Evolutionary conservation across 345 rosid genomes (phyloP).

Genomic region (Durio zibethinus): DNA sequence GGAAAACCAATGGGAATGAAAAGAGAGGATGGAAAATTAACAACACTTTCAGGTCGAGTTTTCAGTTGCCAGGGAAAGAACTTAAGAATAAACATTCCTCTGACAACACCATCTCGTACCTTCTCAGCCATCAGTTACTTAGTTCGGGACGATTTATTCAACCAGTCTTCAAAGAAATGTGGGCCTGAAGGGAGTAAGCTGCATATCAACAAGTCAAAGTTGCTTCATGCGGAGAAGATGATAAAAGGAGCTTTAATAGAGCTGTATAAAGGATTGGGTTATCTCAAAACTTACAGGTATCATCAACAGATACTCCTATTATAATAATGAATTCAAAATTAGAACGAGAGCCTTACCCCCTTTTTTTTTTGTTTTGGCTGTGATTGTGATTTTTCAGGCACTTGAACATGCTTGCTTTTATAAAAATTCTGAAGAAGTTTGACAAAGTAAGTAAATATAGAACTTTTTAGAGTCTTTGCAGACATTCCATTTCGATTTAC

Average conservation of each 20-base stretch:
- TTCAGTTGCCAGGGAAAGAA: conserved; percentile 77
- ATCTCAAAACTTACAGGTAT: conserved; percentile 85
- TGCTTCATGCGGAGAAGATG: conserved; percentile 90
- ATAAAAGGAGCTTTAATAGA: conserved; percentile 76
- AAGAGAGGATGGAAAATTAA: conserved; percentile 43
- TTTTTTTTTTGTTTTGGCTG: background rate
- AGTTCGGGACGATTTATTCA: conserved; percentile 65
- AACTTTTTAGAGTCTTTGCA: background rate
- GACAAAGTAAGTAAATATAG: conserved; percentile 58
- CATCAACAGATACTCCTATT: too few species aligned
- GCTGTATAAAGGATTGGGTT: conserved; percentile 83
- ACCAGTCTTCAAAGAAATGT: conserved; percentile 62
- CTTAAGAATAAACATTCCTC: conserved; percentile 78
- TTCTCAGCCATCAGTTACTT: conserved; percentile 79
- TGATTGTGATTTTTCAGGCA: conserved; percentile 50
- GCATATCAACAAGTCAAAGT: conserved; percentile 70
- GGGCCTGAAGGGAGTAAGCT: conserved; percentile 53
- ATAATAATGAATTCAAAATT: too few species aligned
- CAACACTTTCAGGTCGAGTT: conserved; percentile 46
- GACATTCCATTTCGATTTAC: background rate
- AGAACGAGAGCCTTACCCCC: too few species aligned
- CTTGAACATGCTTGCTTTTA: conserved; percentile 94
- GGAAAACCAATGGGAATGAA: conserved; percentile 40
- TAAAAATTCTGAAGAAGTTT: conserved; percentile 91
- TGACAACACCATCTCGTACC: conserved; percentile 76